These are phyloP conservation scores for Pyrenophora teres DNA, from an alignment of 2,329 filamentous ascomycete species.

Conservation along the genomic window DNA sequence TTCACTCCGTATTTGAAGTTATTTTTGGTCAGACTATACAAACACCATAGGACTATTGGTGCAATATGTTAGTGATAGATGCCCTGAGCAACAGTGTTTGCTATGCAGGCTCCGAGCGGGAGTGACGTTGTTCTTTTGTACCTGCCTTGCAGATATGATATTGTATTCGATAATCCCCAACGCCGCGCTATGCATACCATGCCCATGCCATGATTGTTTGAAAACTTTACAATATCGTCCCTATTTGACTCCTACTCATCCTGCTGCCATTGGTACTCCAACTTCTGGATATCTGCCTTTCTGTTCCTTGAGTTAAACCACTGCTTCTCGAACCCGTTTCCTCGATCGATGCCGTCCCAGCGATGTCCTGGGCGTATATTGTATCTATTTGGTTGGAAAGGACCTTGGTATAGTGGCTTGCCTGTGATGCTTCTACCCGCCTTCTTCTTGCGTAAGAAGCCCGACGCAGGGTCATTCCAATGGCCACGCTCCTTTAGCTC, in stretches of 20 bases:
- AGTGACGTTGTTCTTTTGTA: too few relatives aligned
- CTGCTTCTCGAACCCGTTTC: conserved; percentile 91
- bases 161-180: background rate
- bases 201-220: background rate
- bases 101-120: too few relatives aligned
- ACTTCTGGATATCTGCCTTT: conserved; percentile 72
- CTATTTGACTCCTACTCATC: conserved; percentile 64
- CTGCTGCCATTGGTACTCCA: conserved; percentile 96
- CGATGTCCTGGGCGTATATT: conserved; percentile 88
- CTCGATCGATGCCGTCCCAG: conserved; percentile 95
- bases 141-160: too few relatives aligned
- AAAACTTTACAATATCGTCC: background rate
- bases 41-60: too few relatives aligned
- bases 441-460: conserved; percentile 68
- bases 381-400: conserved; percentile 87
- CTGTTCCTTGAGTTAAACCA: conserved; percentile 88
- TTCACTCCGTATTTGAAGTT: too few relatives aligned
- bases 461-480: conserved; percentile 94
- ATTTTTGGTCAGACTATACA: too few relatives aligned
- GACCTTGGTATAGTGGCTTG: conserved; percentile 75
- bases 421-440: conserved; percentile 54
- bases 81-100: too few relatives aligned
- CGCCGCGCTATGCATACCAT: conserved; percentile 16
- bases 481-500: conserved; percentile 76
- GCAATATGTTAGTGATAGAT: too few relatives aligned